Evolutionary conservation across 331 rosid genomes (phyloP), one percentile per base, ranked within the genome.

Genomic region (Prunus yedoensis): DNA sequence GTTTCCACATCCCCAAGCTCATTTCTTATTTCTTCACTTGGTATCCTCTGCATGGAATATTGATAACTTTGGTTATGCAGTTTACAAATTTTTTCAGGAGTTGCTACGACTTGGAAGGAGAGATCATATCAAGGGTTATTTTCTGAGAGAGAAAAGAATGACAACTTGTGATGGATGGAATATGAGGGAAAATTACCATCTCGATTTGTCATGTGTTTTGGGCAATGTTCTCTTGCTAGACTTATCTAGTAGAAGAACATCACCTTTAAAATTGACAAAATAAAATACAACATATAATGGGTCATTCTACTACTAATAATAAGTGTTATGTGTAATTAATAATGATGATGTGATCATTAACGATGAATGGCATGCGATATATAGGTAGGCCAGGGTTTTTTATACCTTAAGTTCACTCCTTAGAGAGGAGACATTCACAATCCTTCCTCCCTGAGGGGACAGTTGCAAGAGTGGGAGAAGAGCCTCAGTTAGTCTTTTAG

Each of bases 401-500:
- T 14, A 16, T 63, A 63, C 92, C 88, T 80, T 85, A 10, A 88
- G 84, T 77, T 85, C 90, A 57, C 92, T 75, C 66, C 89, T 81
- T 68, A 79, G 85, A 47, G 89, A 88, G 77, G 88, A 85, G 32
- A 88, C 79, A 77, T 88, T 88, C 16, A 88, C 88, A 18, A 88
- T 79, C 69, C 89, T 83, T 52, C 88, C 92, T 60, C 86, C 89
- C 45, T 23, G 32, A 23, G 63, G 51, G 41, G 92, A 88, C 52
- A 79, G 46, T 56, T 82, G 82, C 70, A 88, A 80, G 58, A 88
- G 84, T 32, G 92, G 92, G 61, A 88, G 87, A 17, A 88, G 90
- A 25, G 88, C 85, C 76, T 83, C 88, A 4, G 90, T 88, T 6
- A 88, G 81, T 28, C 82, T 80, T 78, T 80, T 83, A 41, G 82